A percentile compares a stretch with the other conserved stretches of the same genome.
Conservation (phyloP, 1,284 basidiomycete genomes). For the Coniferiporia sulphurascens region DNA sequence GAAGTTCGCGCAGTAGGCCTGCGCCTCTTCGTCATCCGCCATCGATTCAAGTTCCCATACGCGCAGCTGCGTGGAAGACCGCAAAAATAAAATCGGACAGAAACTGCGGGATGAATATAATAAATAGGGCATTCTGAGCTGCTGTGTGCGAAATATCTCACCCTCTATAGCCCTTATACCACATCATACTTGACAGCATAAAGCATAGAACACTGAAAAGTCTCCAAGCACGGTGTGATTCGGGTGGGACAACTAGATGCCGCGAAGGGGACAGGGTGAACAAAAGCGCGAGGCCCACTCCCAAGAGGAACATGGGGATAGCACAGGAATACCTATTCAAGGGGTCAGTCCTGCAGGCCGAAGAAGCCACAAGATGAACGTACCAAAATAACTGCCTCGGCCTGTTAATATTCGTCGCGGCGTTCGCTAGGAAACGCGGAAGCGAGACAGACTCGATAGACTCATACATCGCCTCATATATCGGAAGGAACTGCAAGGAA, state of each 20-base stretch:
- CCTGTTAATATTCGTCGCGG: constrained; percentile 33
- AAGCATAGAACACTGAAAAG: constrained; percentile 30
- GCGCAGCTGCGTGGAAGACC: constrained; percentile 26
- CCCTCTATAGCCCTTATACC: constrained; percentile 36
- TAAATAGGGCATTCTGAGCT: neutral
- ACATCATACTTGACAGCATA: constrained; percentile 30
- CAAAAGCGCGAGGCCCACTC: constrained; percentile 28
- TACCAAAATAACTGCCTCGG: constrained; percentile 37
- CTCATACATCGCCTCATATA: constrained; percentile 32
- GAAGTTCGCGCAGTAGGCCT: constrained; percentile 2
- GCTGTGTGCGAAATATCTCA: constrained; percentile 17
- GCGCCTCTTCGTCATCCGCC: constrained; percentile 35
- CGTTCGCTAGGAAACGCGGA: constrained; percentile 29
- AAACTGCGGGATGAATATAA: constrained; percentile 25
- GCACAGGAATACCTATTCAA: constrained; percentile 4
- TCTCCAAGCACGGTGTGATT: constrained; percentile 30
- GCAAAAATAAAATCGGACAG: constrained; percentile 34
- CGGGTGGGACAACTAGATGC: constrained; percentile 20
- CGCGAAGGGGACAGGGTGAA: constrained; percentile 21
- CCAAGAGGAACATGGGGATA: constrained; percentile 22
- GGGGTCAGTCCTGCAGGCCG: neutral
- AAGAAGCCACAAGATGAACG: constrained; percentile 19
- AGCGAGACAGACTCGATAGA: constrained; percentile 29
- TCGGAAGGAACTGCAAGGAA: constrained; percentile 30
- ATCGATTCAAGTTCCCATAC: constrained; percentile 22